Evolutionary conservation across 164 flowering plant genomes (phyloP).

Genomic region (Nymphaea thermarum): DNA sequence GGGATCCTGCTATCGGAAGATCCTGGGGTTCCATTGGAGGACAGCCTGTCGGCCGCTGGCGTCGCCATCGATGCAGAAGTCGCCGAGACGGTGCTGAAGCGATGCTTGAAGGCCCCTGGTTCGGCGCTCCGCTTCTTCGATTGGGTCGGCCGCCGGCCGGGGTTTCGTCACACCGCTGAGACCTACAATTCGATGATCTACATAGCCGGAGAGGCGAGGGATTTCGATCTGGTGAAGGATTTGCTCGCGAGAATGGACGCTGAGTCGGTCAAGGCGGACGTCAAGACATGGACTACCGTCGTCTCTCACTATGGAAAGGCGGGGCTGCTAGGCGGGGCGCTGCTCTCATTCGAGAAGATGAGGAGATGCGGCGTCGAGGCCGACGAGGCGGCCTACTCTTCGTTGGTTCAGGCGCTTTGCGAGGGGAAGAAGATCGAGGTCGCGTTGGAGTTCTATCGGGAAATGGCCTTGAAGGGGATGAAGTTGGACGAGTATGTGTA

Average conservation of each 20-base stretch:
- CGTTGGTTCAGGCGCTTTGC: constrained; percentile 38
- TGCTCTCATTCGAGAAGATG: constrained; percentile 52
- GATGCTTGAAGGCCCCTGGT: constrained; percentile 68
- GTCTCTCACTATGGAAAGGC: constrained; percentile 48
- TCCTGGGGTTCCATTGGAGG: constrained; percentile 36
- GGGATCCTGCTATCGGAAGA: constrained; percentile 36
- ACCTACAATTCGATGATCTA: constrained; percentile 59
- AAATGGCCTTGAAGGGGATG: constrained; percentile 43
- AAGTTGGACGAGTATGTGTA: constrained; percentile 26
- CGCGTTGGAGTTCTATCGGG: constrained; percentile 69
- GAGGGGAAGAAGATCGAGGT: constrained; percentile 43
- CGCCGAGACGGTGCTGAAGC: constrained; percentile 68
- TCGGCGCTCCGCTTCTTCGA: constrained; percentile 58
- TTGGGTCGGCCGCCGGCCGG: constrained; percentile 46
- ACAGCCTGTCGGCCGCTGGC: constrained; percentile 30
- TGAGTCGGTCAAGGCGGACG: constrained; percentile 29
- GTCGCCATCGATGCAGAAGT: constrained; percentile 29
- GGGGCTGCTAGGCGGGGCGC: constrained; percentile 40
- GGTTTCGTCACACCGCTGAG: constrained; percentile 37
- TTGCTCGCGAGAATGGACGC: constrained; percentile 55
- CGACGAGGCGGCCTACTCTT: constrained; percentile 36
- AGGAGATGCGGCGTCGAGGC: constrained; percentile 43
- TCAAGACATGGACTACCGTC: constrained; percentile 75
- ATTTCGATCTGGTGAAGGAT: constrained; percentile 36
- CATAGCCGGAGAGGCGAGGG: constrained; percentile 62